A percentile compares a stretch with the other conserved stretches of the same genome.
Conservation (phyloP, 306 rosid genomes). For the Carpinus viminea region DNA sequence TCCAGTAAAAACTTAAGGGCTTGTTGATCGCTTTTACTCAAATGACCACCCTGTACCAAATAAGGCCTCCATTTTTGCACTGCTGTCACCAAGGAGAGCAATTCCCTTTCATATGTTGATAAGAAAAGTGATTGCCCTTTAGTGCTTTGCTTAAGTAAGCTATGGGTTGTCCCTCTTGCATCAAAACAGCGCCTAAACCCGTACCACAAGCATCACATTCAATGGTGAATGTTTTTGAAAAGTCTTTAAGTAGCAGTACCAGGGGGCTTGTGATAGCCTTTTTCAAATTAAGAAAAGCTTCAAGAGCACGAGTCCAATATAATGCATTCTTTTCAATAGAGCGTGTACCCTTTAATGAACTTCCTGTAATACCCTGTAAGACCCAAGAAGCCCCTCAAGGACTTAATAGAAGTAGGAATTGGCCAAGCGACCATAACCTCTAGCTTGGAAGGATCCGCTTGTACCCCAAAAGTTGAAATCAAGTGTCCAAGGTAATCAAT, state of each 20-base stretch:
- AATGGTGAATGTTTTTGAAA: neutral
- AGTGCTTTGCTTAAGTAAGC: no score
- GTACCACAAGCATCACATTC: neutral
- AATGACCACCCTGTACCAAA: neutral
- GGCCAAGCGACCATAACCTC: neutral
- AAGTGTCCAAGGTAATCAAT: neutral
- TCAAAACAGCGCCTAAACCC: no score
- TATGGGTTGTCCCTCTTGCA: no score
- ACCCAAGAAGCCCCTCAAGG: neutral
- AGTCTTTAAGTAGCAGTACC: neutral
- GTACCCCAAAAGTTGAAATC: rapidly evolving
- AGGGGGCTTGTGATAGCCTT: neutral
- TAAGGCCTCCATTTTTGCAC: neutral
- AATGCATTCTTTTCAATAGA: neutral
- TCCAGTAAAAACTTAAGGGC: neutral
- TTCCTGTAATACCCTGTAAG: neutral
- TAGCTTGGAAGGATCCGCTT: neutral
- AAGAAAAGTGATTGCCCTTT: no score
- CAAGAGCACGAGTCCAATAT: neutral
- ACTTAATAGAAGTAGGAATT: neutral
- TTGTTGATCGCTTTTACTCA: neutral
- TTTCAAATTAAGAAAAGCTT: neutral
- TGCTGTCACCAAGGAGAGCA: neutral
- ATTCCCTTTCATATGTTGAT: neutral
- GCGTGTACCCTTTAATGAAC: neutral